Conservation (phyloP, 2,329 filamentous ascomycete genomes). For the Cladophialophora immunda region DNA sequence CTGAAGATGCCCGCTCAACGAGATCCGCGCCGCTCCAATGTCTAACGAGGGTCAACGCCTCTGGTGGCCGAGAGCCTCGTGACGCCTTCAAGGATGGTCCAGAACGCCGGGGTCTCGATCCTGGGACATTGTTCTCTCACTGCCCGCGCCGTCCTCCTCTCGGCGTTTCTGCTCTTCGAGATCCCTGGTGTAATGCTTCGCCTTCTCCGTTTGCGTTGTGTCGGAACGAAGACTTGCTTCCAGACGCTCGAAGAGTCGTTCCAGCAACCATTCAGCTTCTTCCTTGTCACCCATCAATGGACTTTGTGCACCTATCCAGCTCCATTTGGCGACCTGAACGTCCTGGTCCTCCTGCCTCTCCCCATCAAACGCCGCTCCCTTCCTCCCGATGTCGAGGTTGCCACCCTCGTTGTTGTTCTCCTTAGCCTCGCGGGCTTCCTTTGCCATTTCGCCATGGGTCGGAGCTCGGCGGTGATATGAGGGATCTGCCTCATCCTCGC, state of each 20-base stretch:
- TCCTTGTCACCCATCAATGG: slow-evolving; percentile 52
- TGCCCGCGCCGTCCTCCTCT: neutral
- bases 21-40: neutral
- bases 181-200: slow-evolving; percentile 27
- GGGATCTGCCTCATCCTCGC: slow-evolving; percentile 53
- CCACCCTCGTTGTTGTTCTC: slow-evolving; percentile 7
- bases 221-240: slow-evolving; percentile 47
- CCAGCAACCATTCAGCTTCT: slow-evolving; percentile 55
- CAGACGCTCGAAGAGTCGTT: slow-evolving; percentile 49
- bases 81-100: neutral
- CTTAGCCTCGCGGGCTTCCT: slow-evolving; percentile 6
- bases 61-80: neutral
- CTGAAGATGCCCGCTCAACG: neutral
- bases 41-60: neutral
- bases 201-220: slow-evolving; percentile 23
- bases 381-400: slow-evolving; percentile 1
- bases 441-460: slow-evolving; percentile 13
- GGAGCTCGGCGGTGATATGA: slow-evolving; percentile 43
- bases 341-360: slow-evolving; percentile 6
- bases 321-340: slow-evolving; percentile 43
- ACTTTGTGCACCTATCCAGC: slow-evolving; percentile 51
- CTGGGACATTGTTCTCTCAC: slow-evolving; percentile 11
- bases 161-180: neutral
- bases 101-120: neutral
- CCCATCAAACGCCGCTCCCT: slow-evolving; percentile 2